Evolutionary conservation across 148 eudicot genomes (phyloP).

Genomic region (Rhododendron henanense): DNA sequence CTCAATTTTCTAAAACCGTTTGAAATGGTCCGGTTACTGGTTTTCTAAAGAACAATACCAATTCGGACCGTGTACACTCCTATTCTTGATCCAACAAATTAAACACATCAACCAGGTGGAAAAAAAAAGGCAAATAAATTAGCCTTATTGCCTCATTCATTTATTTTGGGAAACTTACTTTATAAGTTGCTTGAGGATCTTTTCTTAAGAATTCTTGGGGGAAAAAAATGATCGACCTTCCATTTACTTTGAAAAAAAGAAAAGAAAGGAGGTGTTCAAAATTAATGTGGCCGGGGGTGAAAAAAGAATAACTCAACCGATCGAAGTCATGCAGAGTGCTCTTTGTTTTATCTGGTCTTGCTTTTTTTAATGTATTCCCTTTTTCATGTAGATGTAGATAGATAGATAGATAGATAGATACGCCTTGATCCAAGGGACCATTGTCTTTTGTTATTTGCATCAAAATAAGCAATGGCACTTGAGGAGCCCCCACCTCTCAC

Average conservation of each 20-base stretch:
- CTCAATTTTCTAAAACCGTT: too few species aligned
- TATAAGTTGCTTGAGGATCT: neutral
- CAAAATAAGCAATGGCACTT: neutral
- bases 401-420: neutral
- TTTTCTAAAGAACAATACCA: too few species aligned
- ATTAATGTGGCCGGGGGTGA: neutral
- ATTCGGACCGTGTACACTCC: too few species aligned
- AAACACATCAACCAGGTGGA: too few species aligned
- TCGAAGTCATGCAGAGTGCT: neutral
- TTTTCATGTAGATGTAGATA: neutral
- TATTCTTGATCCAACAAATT: neutral
- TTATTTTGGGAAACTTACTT: neutral
- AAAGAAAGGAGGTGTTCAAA: neutral
- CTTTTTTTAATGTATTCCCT: neutral
- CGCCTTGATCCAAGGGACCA: neutral
- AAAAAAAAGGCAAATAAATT: too few species aligned
- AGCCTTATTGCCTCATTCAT: neutral
- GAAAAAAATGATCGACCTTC: neutral
- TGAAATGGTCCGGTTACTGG: too few species aligned
- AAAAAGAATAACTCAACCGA: neutral
- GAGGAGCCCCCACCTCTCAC: neutral
- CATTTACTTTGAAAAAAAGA: neutral
- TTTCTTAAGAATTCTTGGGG: neutral
- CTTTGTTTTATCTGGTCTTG: neutral
- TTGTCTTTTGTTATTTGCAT: neutral